Percentiles rank a stretch among this genome's conserved stretches.
These are phyloP conservation scores for Penicillium maclennaniae DNA, from an alignment of 495 filamentous ascomycete species.

Conservation along the genomic window DNA sequence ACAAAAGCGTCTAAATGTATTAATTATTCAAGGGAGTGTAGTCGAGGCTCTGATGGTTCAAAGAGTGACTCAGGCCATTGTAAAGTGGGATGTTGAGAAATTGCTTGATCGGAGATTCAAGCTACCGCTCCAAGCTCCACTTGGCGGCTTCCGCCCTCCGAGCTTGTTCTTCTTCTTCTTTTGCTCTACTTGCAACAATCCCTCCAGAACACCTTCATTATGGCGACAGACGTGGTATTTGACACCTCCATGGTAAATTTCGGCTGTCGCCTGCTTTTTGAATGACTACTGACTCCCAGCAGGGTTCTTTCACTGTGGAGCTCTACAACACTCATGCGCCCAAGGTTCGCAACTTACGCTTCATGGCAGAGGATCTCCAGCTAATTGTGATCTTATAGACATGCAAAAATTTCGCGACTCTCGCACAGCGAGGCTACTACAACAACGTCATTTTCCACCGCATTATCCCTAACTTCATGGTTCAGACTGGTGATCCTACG, in stretches of 20 bases:
- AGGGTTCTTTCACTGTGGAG: conserved; percentile 83
- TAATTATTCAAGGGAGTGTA: not conserved
- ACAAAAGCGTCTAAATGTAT: not conserved
- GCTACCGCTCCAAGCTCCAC: conserved; percentile 12
- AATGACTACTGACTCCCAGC: conserved; percentile 15
- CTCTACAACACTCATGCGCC: conserved; percentile 82
- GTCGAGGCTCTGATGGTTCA: not conserved
- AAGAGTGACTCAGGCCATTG: conserved; percentile 16
- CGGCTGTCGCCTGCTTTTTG: not conserved
- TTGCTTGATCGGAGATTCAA: conserved; percentile 17
- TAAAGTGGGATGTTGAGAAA: conserved; percentile 13
- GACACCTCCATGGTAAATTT: conserved; percentile 73
- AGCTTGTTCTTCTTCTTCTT: not conserved
- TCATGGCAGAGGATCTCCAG: too few relatives aligned
- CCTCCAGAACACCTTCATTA: conserved; percentile 27
- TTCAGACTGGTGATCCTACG: conserved; percentile 93
- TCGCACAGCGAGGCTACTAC: conserved; percentile 82
- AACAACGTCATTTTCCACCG: conserved; percentile 83
- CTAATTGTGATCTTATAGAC: conserved; percentile 49
- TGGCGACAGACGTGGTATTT: conserved; percentile 72
- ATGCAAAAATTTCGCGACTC: conserved; percentile 82
- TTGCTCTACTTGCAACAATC: not conserved
- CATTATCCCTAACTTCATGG: conserved; percentile 94
- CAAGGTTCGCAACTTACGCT: conserved; percentile 41
- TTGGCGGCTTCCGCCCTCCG: conserved; percentile 5